These are phyloP conservation scores for Trichoderma virens DNA, from an alignment of 495 filamentous ascomycete genomes.

Conservation along the genomic window DNA sequence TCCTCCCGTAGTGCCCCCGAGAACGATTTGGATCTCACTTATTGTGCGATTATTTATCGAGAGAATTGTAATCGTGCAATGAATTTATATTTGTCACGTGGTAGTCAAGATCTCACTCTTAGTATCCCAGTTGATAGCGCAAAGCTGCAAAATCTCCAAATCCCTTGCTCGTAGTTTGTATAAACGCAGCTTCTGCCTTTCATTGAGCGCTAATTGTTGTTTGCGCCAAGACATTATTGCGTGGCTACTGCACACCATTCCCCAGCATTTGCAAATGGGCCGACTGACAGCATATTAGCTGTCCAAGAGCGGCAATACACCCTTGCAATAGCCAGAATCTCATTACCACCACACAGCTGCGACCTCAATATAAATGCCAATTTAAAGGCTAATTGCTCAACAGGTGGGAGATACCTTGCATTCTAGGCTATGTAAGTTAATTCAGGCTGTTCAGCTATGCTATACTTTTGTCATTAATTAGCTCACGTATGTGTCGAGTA, in stretches of 20 bases:
- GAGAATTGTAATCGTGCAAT: no score
- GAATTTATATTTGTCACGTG: no score
- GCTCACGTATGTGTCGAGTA: neutral
- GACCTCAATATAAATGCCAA: neutral
- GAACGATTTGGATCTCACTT: no score
- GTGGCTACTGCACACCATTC: neutral
- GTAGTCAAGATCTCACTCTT: no score
- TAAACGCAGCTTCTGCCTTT: no score
- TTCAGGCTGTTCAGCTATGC: neutral
- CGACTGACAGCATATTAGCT: neutral
- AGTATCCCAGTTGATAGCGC: no score
- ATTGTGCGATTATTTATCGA: no score
- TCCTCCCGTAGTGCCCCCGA: no score
- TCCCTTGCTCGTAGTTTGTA: no score
- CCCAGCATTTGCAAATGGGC: neutral
- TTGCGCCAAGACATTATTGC: no score
- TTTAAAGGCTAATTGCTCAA: neutral
- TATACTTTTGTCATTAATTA: neutral
- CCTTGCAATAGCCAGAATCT: neutral
- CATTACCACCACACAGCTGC: neutral
- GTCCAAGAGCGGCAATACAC: neutral
- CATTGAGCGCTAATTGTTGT: no score
- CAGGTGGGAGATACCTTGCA: neutral
- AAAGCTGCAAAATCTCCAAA: no score
- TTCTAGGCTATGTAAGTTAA: neutral